These are phyloP conservation scores for Metarhizium brunneum DNA, from an alignment of 2,329 filamentous ascomycete genomes.

Conservation along the genomic window DNA sequence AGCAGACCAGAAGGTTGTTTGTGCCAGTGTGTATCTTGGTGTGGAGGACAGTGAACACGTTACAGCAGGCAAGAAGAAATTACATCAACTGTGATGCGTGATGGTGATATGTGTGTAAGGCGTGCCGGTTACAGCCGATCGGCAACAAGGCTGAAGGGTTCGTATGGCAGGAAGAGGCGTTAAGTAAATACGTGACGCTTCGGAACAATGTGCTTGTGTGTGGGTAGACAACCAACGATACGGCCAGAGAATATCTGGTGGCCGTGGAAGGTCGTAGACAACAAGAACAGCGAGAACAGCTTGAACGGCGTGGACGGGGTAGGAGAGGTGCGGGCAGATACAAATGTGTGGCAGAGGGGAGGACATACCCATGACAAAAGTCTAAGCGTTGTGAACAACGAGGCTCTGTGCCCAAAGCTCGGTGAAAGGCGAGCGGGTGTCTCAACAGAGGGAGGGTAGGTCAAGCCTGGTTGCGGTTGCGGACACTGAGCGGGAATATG, in stretches of 20 bases:
- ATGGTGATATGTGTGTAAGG: background rate
- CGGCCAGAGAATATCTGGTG: background rate
- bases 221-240: background rate
- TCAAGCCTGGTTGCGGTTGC: slow-evolving; percentile 13
- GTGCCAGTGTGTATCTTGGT: background rate
- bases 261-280: background rate
- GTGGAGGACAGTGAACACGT: background rate
- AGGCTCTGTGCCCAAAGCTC: slow-evolving; percentile 12
- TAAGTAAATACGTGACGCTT: background rate
- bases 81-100: slow-evolving; percentile 1
- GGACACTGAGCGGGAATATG: slow-evolving; percentile 14
- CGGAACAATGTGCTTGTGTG: background rate
- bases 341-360: slow-evolving; percentile 5
- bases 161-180: background rate
- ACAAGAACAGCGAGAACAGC: background rate
- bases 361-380: slow-evolving; percentile 13
- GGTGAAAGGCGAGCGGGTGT: slow-evolving; percentile 14
- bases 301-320: background rate
- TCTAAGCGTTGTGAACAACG: slow-evolving; percentile 12
- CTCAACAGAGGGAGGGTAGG: slow-evolving; percentile 16
- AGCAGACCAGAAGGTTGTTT: slow-evolving; percentile 1
- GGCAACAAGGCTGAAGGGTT: background rate
- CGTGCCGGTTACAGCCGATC: background rate
- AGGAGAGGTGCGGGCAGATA: slow-evolving; percentile 3
- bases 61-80: background rate